phyloP scores from a whole-genome alignment of 352 stramenopile species.

The Paralagenidium karlingii region DNA sequence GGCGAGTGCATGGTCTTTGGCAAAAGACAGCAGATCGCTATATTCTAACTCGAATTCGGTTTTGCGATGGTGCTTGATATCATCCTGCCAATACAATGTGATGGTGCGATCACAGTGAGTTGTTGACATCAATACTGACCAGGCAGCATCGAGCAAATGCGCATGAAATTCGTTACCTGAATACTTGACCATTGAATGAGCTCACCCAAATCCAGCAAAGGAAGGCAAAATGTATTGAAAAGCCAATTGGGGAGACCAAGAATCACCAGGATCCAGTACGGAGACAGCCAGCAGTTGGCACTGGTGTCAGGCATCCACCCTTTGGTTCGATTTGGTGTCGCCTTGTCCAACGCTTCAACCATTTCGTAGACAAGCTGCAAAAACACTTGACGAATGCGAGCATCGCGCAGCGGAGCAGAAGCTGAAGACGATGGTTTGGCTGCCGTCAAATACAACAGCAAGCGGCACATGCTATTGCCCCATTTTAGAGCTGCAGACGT shows the following conservation, averaged over 20 bases:
- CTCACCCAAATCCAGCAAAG: slow-evolving; percentile 50
- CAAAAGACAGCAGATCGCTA: slow-evolving; percentile 6
- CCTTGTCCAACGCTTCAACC: slow-evolving; percentile 24
- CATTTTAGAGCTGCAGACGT: slow-evolving; percentile 47
- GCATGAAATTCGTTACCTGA: slow-evolving; percentile 31
- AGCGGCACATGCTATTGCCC: slow-evolving; percentile 60
- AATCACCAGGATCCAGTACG: slow-evolving; percentile 51
- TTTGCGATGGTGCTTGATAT: slow-evolving; percentile 25
- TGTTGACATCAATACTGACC: not conserved
- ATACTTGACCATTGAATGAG: slow-evolving; percentile 15
- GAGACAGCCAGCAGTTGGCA: slow-evolving; percentile 39
- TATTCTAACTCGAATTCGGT: slow-evolving; percentile 34
- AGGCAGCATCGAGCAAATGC: not conserved
- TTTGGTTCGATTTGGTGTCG: not conserved
- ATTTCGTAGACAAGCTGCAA: slow-evolving; percentile 59
- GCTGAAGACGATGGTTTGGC: slow-evolving; percentile 43
- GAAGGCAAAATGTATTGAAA: slow-evolving; percentile 37
- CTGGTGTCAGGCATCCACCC: slow-evolving; percentile 39
- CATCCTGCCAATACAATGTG: not conserved
- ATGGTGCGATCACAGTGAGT: slow-evolving; percentile 2
- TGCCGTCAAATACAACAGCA: slow-evolving; percentile 75
- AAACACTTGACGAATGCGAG: slow-evolving; percentile 52
- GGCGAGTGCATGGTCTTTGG: slow-evolving; percentile 7
- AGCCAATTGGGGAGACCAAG: slow-evolving; percentile 61
- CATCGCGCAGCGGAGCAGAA: slow-evolving; percentile 38